Base-by-base conservation (phyloP, 441 rosid genomes). In the Populus hybrid region DNA sequence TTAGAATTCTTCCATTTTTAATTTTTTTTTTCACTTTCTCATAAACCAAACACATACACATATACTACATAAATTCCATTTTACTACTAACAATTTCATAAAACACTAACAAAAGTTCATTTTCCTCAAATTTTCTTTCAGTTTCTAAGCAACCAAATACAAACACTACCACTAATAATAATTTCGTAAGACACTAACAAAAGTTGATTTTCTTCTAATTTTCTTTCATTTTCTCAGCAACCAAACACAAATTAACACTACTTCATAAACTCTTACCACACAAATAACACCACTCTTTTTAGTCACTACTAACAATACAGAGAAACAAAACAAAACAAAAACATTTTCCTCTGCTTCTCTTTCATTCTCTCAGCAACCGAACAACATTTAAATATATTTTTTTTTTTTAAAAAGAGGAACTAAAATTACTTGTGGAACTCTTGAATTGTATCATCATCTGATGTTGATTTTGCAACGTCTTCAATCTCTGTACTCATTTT, bases 401-500 rank as follows among this genome's bases (percentile, higher is more conserved):
- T 20, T 34, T 5, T 32, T 32, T 34, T 34, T 5, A 68, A 35
- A 70, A 77, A 2, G 67, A 34, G 11, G 0, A 63, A 1, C 32
- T 20, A 79, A 71, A 72, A 64, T 54, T 85, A 81, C 84, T 81
- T 73, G 75, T 11, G 71, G 64, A n/a, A 73, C 18, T 75, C 76
- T 38, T 50, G 70, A 76, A 80, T 23, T 65, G 30, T 50, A 38
- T 35, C 35, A 64, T 80, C 76, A 32, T 80, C 73, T 75, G 78
- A 30, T 72, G 71, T 75, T n/a, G 81, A 70, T 74, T 38, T 70
- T 36, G 73, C 32, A 73, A 75, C 76, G 72, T 54, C 74, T 71
- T 79, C 80, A 61, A 69, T 69, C 24, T 73, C 78, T 26, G 72
- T n/a, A 32, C 76, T 82, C 87, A 82, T 82, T 72, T 73, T 75